phyloP scores from a whole-genome alignment of 2,329 filamentous ascomycete species.

The Clathrospora elynae region DNA sequence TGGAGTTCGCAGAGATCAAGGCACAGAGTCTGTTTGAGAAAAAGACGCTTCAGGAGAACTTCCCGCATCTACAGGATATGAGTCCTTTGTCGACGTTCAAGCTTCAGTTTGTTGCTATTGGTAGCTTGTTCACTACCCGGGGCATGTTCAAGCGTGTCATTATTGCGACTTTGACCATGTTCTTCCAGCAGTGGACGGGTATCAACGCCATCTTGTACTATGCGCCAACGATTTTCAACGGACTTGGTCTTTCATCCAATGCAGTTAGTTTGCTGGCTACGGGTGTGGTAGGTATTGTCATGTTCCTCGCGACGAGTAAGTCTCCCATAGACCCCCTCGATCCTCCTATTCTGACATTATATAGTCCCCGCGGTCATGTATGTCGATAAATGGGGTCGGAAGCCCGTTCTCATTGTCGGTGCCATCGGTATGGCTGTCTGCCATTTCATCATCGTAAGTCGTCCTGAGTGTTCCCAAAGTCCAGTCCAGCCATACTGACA shows the following conservation, averaged over 20 bases:
- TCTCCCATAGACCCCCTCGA: not conserved
- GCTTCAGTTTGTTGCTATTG: conserved; percentile 68
- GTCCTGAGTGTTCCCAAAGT: too few species aligned
- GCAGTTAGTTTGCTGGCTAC: conserved; percentile 67
- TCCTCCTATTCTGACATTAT: too few species aligned
- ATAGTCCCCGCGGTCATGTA: conserved; percentile 65
- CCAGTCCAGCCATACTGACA: too few species aligned
- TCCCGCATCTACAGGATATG: conserved; percentile 66
- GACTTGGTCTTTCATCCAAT: conserved; percentile 53
- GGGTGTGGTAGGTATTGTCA: conserved; percentile 72
- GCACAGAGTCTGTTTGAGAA: conserved; percentile 78
- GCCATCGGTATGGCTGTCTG: conserved; percentile 72
- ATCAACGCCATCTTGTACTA: conserved; percentile 56
- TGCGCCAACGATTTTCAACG: conserved; percentile 57
- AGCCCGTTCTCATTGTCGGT: conserved; percentile 65
- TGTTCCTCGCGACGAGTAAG: conserved; percentile 60
- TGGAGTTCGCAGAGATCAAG: conserved; percentile 81
- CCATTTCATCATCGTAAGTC: conserved; percentile 74
- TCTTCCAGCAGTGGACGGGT: conserved; percentile 51
- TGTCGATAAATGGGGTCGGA: conserved; percentile 69
- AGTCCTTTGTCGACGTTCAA: conserved; percentile 62
- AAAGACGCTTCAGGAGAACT: conserved; percentile 67
- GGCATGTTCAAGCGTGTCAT: conserved; percentile 70
- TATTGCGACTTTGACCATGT: conserved; percentile 61
- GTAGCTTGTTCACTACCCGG: conserved; percentile 65